Percentiles rank a stretch among this genome's conserved stretches.
Conservation (phyloP, 2,329 filamentous ascomycete genomes). For the Colletotrichum cordylinicola region DNA sequence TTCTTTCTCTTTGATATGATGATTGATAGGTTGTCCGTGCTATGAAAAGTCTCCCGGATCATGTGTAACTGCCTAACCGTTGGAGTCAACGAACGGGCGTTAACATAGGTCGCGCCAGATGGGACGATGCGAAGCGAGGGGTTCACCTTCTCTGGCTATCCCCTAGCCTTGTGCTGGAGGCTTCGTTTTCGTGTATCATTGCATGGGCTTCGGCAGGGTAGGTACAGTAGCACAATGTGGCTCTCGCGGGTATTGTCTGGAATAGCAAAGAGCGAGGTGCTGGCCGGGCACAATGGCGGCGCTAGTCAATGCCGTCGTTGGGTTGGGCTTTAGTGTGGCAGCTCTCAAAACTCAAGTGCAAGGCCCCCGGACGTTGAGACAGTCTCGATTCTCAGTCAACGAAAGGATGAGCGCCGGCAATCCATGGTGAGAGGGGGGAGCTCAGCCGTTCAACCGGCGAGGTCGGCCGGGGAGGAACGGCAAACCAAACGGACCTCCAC, state of each 20-base stretch:
- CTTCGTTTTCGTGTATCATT: not conserved
- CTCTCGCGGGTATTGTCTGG: not conserved
- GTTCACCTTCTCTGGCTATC: not conserved
- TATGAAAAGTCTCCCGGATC: not conserved
- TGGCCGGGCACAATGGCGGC: not conserved
- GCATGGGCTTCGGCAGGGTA: not conserved
- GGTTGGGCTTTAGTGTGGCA: not conserved
- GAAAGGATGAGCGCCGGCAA: not conserved
- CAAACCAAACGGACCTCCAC: conserved; percentile 20
- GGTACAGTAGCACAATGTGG: not conserved
- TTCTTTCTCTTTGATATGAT: not conserved
- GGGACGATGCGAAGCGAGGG: not conserved
- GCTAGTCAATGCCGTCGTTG: not conserved
- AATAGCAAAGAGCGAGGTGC: not conserved
- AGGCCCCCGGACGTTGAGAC: conserved; percentile 2
- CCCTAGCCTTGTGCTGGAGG: not conserved
- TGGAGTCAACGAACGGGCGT: not conserved
- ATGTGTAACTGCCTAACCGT: not conserved
- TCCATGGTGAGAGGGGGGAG: not conserved
- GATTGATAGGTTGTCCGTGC: not conserved
- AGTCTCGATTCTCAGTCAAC: not conserved
- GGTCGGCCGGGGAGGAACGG: conserved; percentile 7
- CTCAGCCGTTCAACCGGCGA: conserved; percentile 17
- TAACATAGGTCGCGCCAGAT: not conserved
- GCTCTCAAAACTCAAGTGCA: not conserved